Evolutionary conservation across 1,284 basidiomycete genomes (phyloP).

Genomic region (Tilletia indica): DNA sequence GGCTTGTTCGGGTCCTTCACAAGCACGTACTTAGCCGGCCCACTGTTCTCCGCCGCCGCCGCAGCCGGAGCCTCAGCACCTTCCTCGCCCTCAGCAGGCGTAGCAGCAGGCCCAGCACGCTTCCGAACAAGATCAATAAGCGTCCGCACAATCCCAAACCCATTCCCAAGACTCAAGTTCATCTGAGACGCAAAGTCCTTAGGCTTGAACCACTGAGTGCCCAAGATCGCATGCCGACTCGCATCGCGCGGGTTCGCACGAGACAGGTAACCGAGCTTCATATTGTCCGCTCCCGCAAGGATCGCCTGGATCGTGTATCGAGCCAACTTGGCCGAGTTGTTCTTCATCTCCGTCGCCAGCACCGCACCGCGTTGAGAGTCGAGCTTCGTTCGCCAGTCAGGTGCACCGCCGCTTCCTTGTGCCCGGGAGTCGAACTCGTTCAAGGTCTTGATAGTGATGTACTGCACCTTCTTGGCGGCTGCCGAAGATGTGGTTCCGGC

Average conservation of each 20-base stretch:
- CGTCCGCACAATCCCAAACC: slow-evolving; percentile 86
- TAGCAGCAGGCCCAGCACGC: slow-evolving; percentile 19
- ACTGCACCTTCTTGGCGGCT: slow-evolving; percentile 57
- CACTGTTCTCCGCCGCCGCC: neutral
- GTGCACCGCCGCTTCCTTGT: slow-evolving; percentile 84
- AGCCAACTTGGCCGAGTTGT: slow-evolving; percentile 96
- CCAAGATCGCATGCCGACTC: slow-evolving; percentile 90
- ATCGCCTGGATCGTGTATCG: slow-evolving; percentile 96
- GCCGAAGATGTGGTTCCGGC: slow-evolving; percentile 61
- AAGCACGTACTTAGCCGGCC: slow-evolving; percentile 46
- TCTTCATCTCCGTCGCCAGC: slow-evolving; percentile 99
- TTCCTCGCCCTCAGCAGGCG: slow-evolving; percentile 23
- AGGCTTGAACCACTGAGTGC: slow-evolving; percentile 90
- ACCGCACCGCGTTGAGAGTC: slow-evolving; percentile 96
- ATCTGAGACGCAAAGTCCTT: slow-evolving; percentile 91
- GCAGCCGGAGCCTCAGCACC: neutral
- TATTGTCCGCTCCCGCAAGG: slow-evolving; percentile 88
- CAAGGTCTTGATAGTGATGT: slow-evolving; percentile 79
- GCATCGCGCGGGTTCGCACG: slow-evolving; percentile 90
- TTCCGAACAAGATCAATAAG: slow-evolving; percentile 50
- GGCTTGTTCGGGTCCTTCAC: slow-evolving; percentile 61
- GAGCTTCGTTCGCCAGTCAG: slow-evolving; percentile 93
- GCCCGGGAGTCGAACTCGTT: slow-evolving; percentile 96
- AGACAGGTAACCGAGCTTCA: slow-evolving; percentile 97
- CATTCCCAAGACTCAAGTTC: slow-evolving; percentile 90